phyloP scores from a whole-genome alignment of 1,284 basidiomycete species.

The Papiliotrema terrestris region DNA sequence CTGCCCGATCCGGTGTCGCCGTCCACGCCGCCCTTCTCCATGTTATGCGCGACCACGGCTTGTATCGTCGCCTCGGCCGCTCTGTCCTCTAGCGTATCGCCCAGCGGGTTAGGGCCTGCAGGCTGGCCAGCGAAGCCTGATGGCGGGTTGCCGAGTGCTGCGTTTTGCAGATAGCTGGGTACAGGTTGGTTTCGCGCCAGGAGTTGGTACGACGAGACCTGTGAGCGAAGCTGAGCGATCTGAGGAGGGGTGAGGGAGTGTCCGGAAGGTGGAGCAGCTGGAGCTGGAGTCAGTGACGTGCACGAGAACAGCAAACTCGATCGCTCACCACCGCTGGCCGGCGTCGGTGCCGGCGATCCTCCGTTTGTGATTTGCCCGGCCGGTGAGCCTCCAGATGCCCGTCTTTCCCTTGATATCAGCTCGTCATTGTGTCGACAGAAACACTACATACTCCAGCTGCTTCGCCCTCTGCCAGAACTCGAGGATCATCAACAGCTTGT shows the following conservation, averaged over 20 bases:
- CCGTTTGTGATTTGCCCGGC: slow-evolving; percentile 16
- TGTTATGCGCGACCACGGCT: slow-evolving; percentile 51
- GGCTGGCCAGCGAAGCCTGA: slow-evolving; percentile 55
- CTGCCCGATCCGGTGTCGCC: slow-evolving; percentile 10
- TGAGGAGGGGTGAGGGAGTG: slow-evolving; percentile 73
- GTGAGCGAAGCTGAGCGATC: slow-evolving; percentile 76
- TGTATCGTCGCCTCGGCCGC: slow-evolving; percentile 76
- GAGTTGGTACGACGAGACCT: slow-evolving; percentile 86
- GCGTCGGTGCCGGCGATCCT: neutral
- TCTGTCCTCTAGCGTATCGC: slow-evolving; percentile 43
- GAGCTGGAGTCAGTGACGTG: neutral
- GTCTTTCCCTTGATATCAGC: neutral
- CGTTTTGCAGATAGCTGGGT: slow-evolving; percentile 73
- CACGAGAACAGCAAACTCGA: neutral
- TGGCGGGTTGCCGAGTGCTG: slow-evolving; percentile 54
- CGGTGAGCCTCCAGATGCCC: slow-evolving; percentile 1
- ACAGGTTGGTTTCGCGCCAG: slow-evolving; percentile 75
- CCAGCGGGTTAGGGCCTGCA: slow-evolving; percentile 14
- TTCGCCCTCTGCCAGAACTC: slow-evolving; percentile 36
- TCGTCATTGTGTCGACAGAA: neutral
- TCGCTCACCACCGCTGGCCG: neutral
- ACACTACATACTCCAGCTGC: slow-evolving; percentile 26
- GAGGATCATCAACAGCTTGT: slow-evolving; percentile 32
- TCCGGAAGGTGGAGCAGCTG: slow-evolving; percentile 11
- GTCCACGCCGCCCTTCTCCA: slow-evolving; percentile 30